Conservation (phyloP, 2,329 filamentous ascomycete genomes). For the Monilinia laxa region DNA sequence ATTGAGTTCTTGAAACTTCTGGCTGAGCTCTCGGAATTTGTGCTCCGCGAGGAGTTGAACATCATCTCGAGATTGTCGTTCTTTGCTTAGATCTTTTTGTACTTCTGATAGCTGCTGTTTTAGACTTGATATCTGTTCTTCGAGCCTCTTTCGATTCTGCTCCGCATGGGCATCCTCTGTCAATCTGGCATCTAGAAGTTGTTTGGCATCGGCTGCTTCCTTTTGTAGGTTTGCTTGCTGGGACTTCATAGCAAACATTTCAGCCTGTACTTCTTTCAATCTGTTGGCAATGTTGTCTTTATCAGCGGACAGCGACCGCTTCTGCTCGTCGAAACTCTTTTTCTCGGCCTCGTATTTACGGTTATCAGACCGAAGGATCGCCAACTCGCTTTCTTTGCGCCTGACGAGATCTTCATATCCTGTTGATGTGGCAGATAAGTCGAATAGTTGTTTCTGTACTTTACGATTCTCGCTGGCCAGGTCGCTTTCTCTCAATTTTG, state of each 20-base stretch:
- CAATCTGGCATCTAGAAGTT: conserved; percentile 80
- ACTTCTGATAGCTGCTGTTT: conserved; percentile 82
- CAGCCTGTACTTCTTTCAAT: conserved; percentile 81
- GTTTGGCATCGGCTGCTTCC: conserved; percentile 85
- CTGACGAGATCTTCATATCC: conserved; percentile 93
- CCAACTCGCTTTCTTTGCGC: conserved; percentile 90
- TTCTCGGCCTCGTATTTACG: conserved; percentile 81
- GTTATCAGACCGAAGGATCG: conserved; percentile 79
- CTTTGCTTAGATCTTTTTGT: conserved; percentile 85
- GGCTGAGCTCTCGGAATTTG: conserved; percentile 76
- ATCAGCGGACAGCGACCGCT: conserved; percentile 65
- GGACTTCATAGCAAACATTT: conserved; percentile 81
- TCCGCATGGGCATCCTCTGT: conserved; percentile 85
- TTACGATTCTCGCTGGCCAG: conserved; percentile 77
- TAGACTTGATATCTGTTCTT: conserved; percentile 82
- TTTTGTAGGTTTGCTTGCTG: conserved; percentile 82
- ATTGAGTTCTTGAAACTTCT: conserved; percentile 83
- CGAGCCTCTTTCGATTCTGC: conserved; percentile 77
- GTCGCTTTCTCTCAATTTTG: conserved; percentile 72
- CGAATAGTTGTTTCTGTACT: conserved; percentile 79
- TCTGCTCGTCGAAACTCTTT: conserved; percentile 75
- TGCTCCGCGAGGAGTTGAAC: conserved; percentile 88
- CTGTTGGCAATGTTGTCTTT: conserved; percentile 76
- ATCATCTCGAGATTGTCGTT: conserved; percentile 91
- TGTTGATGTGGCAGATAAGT: conserved; percentile 87